Evolutionary conservation across 2,329 filamentous ascomycete species (phyloP).

Genomic region (Penicillium fuscoglaucum): DNA sequence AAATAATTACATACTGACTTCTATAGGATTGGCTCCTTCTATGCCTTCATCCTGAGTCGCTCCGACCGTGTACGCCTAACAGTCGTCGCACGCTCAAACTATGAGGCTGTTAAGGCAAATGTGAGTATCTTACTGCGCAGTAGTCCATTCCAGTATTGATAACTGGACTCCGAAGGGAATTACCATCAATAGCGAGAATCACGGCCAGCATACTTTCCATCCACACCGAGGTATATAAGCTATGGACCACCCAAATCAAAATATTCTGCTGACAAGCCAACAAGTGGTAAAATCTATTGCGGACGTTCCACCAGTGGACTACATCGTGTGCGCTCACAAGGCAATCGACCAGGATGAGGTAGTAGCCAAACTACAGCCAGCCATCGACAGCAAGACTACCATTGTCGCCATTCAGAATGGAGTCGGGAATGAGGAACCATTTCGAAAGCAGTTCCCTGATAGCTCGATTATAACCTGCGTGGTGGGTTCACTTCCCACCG

Average conservation of each 20-base stretch:
- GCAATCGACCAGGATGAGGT: slow-evolving; percentile 45
- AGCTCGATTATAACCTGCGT: slow-evolving; percentile 42
- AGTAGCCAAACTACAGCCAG: slow-evolving; percentile 37
- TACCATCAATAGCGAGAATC: slow-evolving; percentile 44
- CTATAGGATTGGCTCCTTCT: slow-evolving; percentile 58
- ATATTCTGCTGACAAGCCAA: not conserved
- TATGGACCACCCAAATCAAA: not conserved
- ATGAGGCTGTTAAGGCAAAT: slow-evolving; percentile 44
- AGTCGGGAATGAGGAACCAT: slow-evolving; percentile 45
- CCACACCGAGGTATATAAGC: slow-evolving; percentile 36
- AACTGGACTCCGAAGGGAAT: slow-evolving; percentile 36
- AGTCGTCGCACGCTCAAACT: slow-evolving; percentile 50
- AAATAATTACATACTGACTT: not conserved
- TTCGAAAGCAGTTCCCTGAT: slow-evolving; percentile 34
- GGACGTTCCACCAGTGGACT: slow-evolving; percentile 37
- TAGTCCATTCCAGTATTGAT: not conserved
- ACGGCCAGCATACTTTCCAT: slow-evolving; percentile 40
- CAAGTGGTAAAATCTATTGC: slow-evolving; percentile 43
- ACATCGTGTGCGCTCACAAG: slow-evolving; percentile 44
- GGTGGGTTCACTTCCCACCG: slow-evolving; percentile 36
- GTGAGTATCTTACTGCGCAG: slow-evolving; percentile 22
- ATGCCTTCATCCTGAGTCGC: slow-evolving; percentile 55
- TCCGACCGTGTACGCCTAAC: slow-evolving; percentile 43
- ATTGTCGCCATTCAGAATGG: slow-evolving; percentile 46
- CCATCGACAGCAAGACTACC: slow-evolving; percentile 39